These are phyloP conservation scores for Emergomyces pasteurianus DNA, from an alignment of 2,329 filamentous ascomycete genomes.

Conservation along the genomic window DNA sequence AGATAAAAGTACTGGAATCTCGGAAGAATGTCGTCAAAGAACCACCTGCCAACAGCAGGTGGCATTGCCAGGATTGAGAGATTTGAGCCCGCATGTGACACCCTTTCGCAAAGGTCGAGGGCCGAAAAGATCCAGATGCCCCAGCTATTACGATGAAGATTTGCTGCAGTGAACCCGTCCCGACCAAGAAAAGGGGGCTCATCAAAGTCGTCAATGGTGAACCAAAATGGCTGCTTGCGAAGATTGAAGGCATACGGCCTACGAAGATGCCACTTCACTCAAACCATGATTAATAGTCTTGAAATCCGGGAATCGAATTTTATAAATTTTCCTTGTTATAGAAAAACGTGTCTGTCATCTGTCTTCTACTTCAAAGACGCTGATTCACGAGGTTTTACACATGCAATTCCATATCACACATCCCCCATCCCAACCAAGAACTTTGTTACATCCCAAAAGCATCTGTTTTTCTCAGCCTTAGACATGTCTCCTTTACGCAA, in stretches of 20 bases:
- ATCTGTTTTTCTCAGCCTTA: background rate
- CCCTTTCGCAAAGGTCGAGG: constrained; percentile 7
- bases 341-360: background rate
- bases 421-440: too few relatives aligned
- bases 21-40: background rate
- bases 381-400: background rate
- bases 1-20: background rate
- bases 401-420: background rate
- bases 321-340: background rate
- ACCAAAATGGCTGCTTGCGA: background rate
- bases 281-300: background rate
- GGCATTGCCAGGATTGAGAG: background rate
- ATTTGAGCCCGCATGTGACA: constrained; percentile 8
- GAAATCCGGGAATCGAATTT: background rate
- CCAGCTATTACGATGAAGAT: constrained; percentile 10
- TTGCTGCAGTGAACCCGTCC: background rate
- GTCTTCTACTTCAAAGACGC: background rate
- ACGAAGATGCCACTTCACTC: background rate
- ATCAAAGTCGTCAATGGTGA: background rate
- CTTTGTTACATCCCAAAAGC: background rate
- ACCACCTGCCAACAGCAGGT: background rate
- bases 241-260: background rate
- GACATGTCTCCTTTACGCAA: background rate
- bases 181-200: background rate
- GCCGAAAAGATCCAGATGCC: constrained; percentile 5